These are phyloP conservation scores for Xylariales sp. DNA, from an alignment of 2,329 filamentous ascomycete genomes.

Conservation along the genomic window DNA sequence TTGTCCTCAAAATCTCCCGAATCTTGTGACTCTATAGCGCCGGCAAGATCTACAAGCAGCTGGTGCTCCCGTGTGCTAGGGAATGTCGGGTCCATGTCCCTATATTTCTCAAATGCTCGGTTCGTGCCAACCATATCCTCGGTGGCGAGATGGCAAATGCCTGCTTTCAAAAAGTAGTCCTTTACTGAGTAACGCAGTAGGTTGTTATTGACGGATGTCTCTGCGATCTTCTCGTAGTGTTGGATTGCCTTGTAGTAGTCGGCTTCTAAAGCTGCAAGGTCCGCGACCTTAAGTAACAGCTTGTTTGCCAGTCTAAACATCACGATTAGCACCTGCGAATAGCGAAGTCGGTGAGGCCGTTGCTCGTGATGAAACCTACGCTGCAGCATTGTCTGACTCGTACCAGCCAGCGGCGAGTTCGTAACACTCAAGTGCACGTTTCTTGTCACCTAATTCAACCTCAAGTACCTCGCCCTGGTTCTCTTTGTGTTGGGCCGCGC, in stretches of 20 bases:
- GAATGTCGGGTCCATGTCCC: slow-evolving; percentile 83
- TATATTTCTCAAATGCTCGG: slow-evolving; percentile 84
- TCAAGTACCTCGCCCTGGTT: slow-evolving; percentile 89
- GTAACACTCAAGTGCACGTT: slow-evolving; percentile 83
- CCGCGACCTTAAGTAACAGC: slow-evolving; percentile 90
- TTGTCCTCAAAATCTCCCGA: slow-evolving; percentile 88
- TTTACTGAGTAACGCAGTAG: slow-evolving; percentile 95
- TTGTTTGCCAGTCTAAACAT: slow-evolving; percentile 78
- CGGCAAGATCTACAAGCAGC: slow-evolving; percentile 80
- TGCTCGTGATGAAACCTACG: slow-evolving; percentile 64
- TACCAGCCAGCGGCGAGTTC: slow-evolving; percentile 90
- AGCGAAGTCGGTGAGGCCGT: background rate
- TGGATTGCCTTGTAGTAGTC: slow-evolving; percentile 88
- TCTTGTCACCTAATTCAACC: slow-evolving; percentile 80
- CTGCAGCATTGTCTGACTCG: slow-evolving; percentile 84
- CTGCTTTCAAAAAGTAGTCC: slow-evolving; percentile 94
- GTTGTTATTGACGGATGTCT: slow-evolving; percentile 84
- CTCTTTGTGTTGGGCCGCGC: slow-evolving; percentile 92
- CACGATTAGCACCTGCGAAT: slow-evolving; percentile 21
- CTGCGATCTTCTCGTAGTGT: slow-evolving; percentile 85
- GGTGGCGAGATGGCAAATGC: slow-evolving; percentile 84
- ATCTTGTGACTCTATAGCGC: slow-evolving; percentile 80
- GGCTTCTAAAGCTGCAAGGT: slow-evolving; percentile 81
- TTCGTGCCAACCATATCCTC: slow-evolving; percentile 81
- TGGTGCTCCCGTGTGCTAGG: slow-evolving; percentile 81